phyloP scores from a whole-genome alignment of 1,284 basidiomycete genomes.

The Wolfiporia cocos region DNA sequence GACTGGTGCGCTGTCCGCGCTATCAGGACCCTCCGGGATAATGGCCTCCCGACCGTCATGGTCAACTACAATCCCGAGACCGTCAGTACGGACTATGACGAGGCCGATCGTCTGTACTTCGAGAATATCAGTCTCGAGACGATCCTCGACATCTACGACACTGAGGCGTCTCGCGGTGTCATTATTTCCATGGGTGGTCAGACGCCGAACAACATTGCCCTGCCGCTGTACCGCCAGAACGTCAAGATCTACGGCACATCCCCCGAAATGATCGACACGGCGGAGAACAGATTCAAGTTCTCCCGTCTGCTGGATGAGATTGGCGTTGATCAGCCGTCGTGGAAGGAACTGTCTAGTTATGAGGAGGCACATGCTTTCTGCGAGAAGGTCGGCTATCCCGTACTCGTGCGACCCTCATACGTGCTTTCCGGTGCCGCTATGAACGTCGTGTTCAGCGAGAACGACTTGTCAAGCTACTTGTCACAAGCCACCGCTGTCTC shows the following conservation, averaged over 20 bases:
- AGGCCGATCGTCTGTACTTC: conserved; percentile 97
- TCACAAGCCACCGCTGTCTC: conserved; percentile 97
- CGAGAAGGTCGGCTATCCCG: conserved; percentile 89
- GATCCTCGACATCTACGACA: conserved; percentile 95
- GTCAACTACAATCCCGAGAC: conserved; percentile 99
- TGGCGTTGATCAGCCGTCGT: conserved; percentile 93
- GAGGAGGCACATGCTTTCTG: conserved; percentile 88
- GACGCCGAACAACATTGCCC: conserved; percentile 97
- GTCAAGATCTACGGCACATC: conserved; percentile 98
- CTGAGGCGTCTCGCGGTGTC: conserved; percentile 84
- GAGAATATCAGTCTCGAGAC: conserved; percentile 98
- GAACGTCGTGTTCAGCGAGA: conserved; percentile 95
- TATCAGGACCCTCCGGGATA: conserved; percentile 90
- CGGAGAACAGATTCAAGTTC: conserved; percentile 99
- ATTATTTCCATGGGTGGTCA: conserved; percentile 99
- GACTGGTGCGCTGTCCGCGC: conserved; percentile 99
- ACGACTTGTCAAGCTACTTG: conserved; percentile 89
- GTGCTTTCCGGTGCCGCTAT: conserved; percentile 98
- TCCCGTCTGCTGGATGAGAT: conserved; percentile 97
- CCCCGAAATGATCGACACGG: conserved; percentile 99
- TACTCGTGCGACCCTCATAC: conserved; percentile 95
- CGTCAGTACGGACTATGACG: conserved; percentile 98
- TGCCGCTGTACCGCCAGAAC: conserved; percentile 91
- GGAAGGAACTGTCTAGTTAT: conserved; percentile 95
- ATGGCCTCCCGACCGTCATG: conserved; percentile 97